Conservation (phyloP, 805 yeast genomes). For the Candida patagonica region DNA sequence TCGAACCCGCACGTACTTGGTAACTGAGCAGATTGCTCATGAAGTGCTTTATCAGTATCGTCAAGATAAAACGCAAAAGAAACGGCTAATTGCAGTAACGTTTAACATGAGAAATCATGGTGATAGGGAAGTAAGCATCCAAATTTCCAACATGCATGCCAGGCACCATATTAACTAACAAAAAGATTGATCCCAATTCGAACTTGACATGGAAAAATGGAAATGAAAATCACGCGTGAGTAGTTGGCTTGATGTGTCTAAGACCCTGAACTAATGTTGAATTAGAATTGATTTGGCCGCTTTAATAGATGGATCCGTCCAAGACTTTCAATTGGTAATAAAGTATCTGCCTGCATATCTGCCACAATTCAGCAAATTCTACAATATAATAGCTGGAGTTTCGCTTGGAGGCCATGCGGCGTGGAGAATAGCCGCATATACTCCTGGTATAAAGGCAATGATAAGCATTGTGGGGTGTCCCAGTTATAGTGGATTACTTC, state of each 20-base stretch:
- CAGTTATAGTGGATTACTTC: slow-evolving; percentile 36
- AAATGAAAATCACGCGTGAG: too few relatives aligned
- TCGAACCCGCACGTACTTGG: slow-evolving; percentile 33
- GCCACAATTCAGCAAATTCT: slow-evolving; percentile 14
- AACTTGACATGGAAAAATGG: too few relatives aligned
- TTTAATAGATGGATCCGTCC: slow-evolving; percentile 37
- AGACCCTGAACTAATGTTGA: too few relatives aligned
- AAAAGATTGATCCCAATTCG: too few relatives aligned
- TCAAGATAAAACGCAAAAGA: not conserved
- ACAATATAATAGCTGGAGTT: slow-evolving; percentile 37
- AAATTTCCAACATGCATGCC: too few relatives aligned
- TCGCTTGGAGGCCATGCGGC: slow-evolving; percentile 50
- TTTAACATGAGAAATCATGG: slow-evolving; percentile 54
- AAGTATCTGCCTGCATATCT: slow-evolving; percentile 34
- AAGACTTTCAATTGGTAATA: slow-evolving; percentile 36
- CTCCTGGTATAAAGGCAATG: too few relatives aligned
- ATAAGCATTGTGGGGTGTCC: slow-evolving; percentile 40
- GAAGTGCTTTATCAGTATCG: too few relatives aligned
- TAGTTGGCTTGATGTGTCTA: too few relatives aligned
- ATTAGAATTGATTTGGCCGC: slow-evolving; percentile 44
- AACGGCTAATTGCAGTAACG: slow-evolving; percentile 34
- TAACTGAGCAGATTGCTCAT: slow-evolving; percentile 34
- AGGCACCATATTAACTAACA: too few relatives aligned
- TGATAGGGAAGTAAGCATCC: too few relatives aligned
- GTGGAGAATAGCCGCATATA: slow-evolving; percentile 29